phyloP scores from a whole-genome alignment of 2,329 filamentous ascomycete genomes.

The Eutypa lata region DNA sequence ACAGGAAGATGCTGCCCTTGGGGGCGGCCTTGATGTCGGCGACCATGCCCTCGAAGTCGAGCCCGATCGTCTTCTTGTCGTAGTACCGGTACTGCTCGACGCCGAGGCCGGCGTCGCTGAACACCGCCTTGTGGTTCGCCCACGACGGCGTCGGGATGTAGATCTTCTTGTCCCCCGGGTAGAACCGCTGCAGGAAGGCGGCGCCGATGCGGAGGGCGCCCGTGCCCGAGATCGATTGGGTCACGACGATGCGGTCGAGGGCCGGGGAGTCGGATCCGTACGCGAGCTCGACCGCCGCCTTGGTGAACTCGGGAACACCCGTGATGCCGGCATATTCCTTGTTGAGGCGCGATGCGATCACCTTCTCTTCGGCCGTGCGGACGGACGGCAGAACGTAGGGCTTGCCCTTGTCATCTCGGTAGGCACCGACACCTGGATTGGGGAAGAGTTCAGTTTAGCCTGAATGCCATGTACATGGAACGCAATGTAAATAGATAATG shows the following conservation, averaged over 20 bases:
- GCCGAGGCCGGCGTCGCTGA: slow-evolving; percentile 86
- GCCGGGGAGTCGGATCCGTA: slow-evolving; percentile 79
- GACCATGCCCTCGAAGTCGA: slow-evolving; percentile 93
- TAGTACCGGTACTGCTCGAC: slow-evolving; percentile 98
- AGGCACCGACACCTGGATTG: slow-evolving; percentile 79
- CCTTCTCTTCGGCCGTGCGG: slow-evolving; percentile 80
- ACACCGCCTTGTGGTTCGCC: slow-evolving; percentile 97
- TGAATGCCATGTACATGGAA: slow-evolving; percentile 4
- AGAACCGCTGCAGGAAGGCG: slow-evolving; percentile 89
- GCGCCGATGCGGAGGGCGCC: slow-evolving; percentile 93
- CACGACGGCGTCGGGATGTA: slow-evolving; percentile 96
- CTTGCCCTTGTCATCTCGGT: slow-evolving; percentile 97
- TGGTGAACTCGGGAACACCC: slow-evolving; percentile 90
- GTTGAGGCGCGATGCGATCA: slow-evolving; percentile 75
- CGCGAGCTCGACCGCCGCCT: slow-evolving; percentile 84
- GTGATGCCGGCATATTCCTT: slow-evolving; percentile 99
- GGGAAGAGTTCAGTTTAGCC: slow-evolving; percentile 8
- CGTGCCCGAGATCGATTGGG: slow-evolving; percentile 97
- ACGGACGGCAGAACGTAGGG: slow-evolving; percentile 97
- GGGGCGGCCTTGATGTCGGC: slow-evolving; percentile 87
- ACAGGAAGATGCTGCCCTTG: slow-evolving; percentile 81
- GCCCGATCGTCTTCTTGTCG: slow-evolving; percentile 96
- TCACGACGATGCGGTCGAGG: slow-evolving; percentile 81
- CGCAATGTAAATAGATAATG: neutral
- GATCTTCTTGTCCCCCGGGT: slow-evolving; percentile 87